Evolutionary conservation across 108 stramenopile species (phyloP).

Genomic region (Licmophora abbreviata): DNA sequence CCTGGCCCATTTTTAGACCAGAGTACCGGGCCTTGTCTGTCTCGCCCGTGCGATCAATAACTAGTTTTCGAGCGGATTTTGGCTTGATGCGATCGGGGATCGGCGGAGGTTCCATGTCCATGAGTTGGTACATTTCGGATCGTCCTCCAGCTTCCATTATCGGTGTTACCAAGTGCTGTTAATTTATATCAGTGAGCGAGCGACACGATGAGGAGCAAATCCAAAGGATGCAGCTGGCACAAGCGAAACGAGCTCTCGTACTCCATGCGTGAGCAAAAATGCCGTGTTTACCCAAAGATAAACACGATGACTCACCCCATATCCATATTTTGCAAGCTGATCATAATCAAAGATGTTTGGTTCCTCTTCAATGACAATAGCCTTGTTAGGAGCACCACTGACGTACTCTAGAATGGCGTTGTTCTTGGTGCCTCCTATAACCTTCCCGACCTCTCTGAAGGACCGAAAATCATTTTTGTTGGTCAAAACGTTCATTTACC

Average conservation of each 20-base stretch:
- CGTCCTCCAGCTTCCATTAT: conserved; percentile 76
- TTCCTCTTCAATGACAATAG: conserved; percentile 38
- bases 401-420: conserved; percentile 68
- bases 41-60: conserved; percentile 68
- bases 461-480: background rate
- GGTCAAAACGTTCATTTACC: background rate
- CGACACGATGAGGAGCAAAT: background rate
- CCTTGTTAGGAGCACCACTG: conserved; percentile 65
- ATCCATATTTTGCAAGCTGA: conserved; percentile 66
- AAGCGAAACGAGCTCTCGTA: too few relatives aligned
- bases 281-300: too few relatives aligned
- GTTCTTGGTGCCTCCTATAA: conserved; percentile 72
- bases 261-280: too few relatives aligned
- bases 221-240: too few relatives aligned
- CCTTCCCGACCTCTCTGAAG: conserved; percentile 45
- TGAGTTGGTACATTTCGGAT: conserved; percentile 58
- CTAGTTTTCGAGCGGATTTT: conserved; percentile 43
- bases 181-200: too few relatives aligned
- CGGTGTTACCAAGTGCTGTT: conserved; percentile 43
- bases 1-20: conserved; percentile 66
- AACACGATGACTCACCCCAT: conserved; percentile 24
- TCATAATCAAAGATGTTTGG: conserved; percentile 76
- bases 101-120: conserved; percentile 49
- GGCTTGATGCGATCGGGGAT: conserved; percentile 17
- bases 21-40: conserved; percentile 62